Evolutionary conservation across 73 alveolate genomes (phyloP).

Genomic region (Paramecium pentaurelia): DNA sequence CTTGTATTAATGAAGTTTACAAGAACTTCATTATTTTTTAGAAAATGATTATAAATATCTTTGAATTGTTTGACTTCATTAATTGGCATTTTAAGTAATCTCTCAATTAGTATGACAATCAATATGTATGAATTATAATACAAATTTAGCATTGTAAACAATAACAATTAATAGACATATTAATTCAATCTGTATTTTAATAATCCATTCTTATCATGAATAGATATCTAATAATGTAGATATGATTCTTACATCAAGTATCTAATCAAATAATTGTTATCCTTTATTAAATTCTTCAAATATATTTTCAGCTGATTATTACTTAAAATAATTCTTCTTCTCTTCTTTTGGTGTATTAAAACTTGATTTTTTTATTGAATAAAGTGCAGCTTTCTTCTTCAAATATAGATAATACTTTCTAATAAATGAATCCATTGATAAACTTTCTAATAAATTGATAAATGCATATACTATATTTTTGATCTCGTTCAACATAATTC

Average conservation of each 20-base stretch:
- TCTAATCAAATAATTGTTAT: background rate
- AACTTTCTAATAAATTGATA: background rate
- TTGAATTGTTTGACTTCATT: background rate
- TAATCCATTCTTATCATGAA: background rate
- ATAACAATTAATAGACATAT: background rate
- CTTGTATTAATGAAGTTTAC: background rate
- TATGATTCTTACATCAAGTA: background rate
- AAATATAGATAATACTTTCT: background rate
- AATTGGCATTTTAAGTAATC: background rate
- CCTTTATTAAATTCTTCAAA: background rate
- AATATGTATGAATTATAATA: background rate
- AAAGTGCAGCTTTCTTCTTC: background rate
- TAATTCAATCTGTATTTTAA: slow-evolving; percentile 5
- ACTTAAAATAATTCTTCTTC: slow-evolving; percentile 8
- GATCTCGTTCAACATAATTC: background rate
- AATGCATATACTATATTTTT: background rate
- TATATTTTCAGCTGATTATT: background rate
- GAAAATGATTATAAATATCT: background rate
- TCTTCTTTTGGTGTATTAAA: slow-evolving; percentile 8
- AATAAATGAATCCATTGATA: background rate
- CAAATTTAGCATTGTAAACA: background rate
- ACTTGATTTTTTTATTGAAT: background rate
- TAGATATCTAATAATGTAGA: background rate
- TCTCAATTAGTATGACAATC: background rate
- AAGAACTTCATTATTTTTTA: background rate